phyloP scores from a whole-genome alignment of 2,329 filamentous ascomycete genomes.

The Aaosphaeria arxii region DNA sequence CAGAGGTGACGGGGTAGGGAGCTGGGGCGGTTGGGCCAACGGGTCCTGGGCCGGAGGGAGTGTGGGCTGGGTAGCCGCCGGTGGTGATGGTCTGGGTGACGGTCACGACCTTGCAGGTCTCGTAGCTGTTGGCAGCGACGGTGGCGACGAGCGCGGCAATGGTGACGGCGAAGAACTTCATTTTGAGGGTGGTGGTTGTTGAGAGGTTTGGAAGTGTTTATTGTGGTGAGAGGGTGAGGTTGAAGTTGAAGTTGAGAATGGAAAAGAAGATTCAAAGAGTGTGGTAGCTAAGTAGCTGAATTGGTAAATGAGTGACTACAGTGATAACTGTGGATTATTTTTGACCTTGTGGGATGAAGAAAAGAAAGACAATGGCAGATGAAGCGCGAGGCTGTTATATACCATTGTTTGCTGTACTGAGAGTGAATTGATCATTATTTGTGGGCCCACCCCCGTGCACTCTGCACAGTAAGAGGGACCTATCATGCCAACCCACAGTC shows the following conservation, averaged over 20 bases:
- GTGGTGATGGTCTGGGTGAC: conserved; percentile 23
- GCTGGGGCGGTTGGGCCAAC: conserved; percentile 8
- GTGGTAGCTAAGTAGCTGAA: conserved; percentile 6
- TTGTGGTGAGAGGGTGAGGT: not conserved
- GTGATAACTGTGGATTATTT: conserved; percentile 23
- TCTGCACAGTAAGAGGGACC: too few relatives aligned
- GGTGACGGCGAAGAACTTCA: conserved; percentile 32
- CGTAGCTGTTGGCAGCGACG: conserved; percentile 18
- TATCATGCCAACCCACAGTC: too few relatives aligned
- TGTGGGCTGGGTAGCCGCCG: not conserved
- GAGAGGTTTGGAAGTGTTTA: conserved; percentile 2
- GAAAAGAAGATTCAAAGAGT: conserved; percentile 5
- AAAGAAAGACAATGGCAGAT: conserved; percentile 3
- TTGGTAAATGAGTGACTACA: conserved; percentile 28
- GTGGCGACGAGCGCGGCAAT: conserved; percentile 22
- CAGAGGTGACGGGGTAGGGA: conserved; percentile 11
- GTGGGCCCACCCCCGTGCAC: too few relatives aligned
- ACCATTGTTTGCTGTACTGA: too few relatives aligned
- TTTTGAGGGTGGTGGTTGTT: conserved; percentile 13
- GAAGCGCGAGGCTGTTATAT: conserved; percentile 1
- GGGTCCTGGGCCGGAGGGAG: not conserved
- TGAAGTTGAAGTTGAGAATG: not conserved
- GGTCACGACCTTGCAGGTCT: conserved; percentile 24
- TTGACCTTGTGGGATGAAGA: conserved; percentile 14
- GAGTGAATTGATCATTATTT: too few relatives aligned